A percentile compares a stretch with the other conserved stretches of the same genome.
Evolutionary conservation across 306 rosid genomes (phyloP).

Genomic region (Castanea sativa): DNA sequence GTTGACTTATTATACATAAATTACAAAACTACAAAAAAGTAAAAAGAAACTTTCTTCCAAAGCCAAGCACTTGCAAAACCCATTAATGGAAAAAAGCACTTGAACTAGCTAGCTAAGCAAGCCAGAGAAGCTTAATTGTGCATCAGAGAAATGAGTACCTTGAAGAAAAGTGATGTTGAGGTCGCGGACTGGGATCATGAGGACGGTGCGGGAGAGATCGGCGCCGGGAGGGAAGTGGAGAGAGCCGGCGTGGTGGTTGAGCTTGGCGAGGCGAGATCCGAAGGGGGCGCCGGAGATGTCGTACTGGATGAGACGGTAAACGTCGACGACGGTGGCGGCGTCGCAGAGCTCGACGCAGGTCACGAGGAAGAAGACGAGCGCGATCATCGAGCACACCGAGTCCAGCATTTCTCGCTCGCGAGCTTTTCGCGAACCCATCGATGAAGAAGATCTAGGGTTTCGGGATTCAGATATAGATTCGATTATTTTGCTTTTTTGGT

Average conservation of each 20-base stretch:
- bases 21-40: too few relatives aligned
- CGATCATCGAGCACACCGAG: conserved; percentile 66
- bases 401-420: conserved; percentile 62
- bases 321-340: conserved; percentile 96
- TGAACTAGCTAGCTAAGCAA: neutral
- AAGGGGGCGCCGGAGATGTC: conserved; percentile 84
- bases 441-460: conserved; percentile 42
- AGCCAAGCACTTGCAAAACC: neutral
- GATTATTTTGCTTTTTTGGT: too few relatives aligned
- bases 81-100: neutral
- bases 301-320: conserved; percentile 89
- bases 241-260: conserved; percentile 93
- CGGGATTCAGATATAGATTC: neutral
- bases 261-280: conserved; percentile 92
- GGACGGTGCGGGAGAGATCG: conserved; percentile 95
- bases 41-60: neutral
- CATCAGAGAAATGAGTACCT: conserved; percentile 39
- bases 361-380: conserved; percentile 65
- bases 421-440: conserved; percentile 46
- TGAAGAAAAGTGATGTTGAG: conserved; percentile 71
- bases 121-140: too few relatives aligned
- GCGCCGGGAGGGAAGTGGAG: conserved; percentile 70
- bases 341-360: conserved; percentile 93
- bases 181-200: conserved; percentile 79
- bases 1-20: neutral